A percentile compares a stretch with the other conserved stretches of the same genome.
These are phyloP conservation scores for Mycena vulgaris DNA, from an alignment of 768 basidiomycete genomes.

Conservation along the genomic window DNA sequence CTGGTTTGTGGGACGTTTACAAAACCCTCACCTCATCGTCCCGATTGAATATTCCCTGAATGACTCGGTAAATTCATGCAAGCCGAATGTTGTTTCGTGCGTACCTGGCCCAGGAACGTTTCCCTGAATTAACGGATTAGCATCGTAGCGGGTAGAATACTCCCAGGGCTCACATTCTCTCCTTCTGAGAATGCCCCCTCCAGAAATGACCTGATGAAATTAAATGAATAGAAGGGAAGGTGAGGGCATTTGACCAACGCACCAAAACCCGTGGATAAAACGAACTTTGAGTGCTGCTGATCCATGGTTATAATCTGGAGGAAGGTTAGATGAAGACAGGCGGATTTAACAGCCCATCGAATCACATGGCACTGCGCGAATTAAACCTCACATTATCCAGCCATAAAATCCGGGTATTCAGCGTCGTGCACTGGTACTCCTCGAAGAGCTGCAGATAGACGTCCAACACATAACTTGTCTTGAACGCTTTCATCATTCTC, in stretches of 20 bases:
- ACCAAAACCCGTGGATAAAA: slow-evolving; percentile 75
- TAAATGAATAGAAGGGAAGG: background rate
- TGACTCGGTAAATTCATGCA: background rate
- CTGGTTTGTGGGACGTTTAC: slow-evolving; percentile 5
- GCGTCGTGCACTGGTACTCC: slow-evolving; percentile 79
- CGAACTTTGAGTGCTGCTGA: slow-evolving; percentile 75
- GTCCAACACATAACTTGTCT: slow-evolving; percentile 73
- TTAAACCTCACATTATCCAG: slow-evolving; percentile 69
- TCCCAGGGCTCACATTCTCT: slow-evolving; percentile 79
- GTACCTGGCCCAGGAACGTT: slow-evolving; percentile 69
- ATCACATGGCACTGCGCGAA: background rate
- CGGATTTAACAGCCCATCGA: background rate
- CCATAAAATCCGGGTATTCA: slow-evolving; percentile 81
- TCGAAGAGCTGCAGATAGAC: slow-evolving; percentile 78
- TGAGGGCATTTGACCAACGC: background rate
- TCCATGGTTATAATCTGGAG: slow-evolving; percentile 82
- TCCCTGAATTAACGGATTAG: slow-evolving; percentile 53
- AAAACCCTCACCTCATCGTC: slow-evolving; percentile 71
- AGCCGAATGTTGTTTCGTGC: background rate
- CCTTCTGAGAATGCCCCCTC: slow-evolving; percentile 75
- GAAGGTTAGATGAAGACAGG: background rate
- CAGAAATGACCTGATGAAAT: slow-evolving; percentile 64
- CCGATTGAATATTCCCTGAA: slow-evolving; percentile 80
- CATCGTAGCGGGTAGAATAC: no score
- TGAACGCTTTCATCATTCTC: slow-evolving; percentile 67